A percentile compares a stretch with the other conserved stretches of the same genome.
Conservation (phyloP, 1,139 yeast genomes). For the Maudiozyma humilis region DNA sequence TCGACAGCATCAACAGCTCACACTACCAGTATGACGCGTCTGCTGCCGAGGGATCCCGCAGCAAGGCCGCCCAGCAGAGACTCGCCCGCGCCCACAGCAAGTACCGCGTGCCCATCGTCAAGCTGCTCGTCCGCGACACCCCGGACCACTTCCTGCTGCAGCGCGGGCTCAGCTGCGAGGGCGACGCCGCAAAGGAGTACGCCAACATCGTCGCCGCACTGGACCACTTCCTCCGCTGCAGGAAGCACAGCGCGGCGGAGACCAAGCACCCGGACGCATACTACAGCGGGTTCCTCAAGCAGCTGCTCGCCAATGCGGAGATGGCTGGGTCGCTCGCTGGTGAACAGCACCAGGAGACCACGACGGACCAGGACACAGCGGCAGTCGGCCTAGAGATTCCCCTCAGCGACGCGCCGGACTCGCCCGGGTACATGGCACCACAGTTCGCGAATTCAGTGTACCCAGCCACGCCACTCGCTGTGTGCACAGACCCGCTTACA, state of each 20-base stretch:
- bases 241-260: background rate
- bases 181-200: constrained; percentile 15
- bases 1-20: constrained; percentile 27
- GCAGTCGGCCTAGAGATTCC: background rate
- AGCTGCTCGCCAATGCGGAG: background rate
- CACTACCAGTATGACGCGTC: constrained; percentile 13
- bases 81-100: constrained; percentile 7
- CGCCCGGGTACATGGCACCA: constrained; percentile 1
- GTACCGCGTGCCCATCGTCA: constrained; percentile 34
- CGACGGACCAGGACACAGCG: background rate
- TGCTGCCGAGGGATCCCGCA: background rate
- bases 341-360: background rate
- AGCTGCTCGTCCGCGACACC: constrained; percentile 36
- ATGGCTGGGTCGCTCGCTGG: background rate
- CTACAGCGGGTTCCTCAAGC: background rate
- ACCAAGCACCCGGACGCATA: background rate
- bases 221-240: constrained; percentile 20
- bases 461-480: background rate
- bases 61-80: background rate
- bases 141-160: constrained; percentile 34
- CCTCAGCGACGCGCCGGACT: background rate
- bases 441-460: constrained; percentile 1
- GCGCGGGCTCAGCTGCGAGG: constrained; percentile 6
- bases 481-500: constrained; percentile 21
- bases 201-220: constrained; percentile 17